Evolutionary conservation across 1,284 basidiomycete species (phyloP), one percentile per base, ranked within the genome.

Genomic region (Cryptococcus sp.): DNA sequence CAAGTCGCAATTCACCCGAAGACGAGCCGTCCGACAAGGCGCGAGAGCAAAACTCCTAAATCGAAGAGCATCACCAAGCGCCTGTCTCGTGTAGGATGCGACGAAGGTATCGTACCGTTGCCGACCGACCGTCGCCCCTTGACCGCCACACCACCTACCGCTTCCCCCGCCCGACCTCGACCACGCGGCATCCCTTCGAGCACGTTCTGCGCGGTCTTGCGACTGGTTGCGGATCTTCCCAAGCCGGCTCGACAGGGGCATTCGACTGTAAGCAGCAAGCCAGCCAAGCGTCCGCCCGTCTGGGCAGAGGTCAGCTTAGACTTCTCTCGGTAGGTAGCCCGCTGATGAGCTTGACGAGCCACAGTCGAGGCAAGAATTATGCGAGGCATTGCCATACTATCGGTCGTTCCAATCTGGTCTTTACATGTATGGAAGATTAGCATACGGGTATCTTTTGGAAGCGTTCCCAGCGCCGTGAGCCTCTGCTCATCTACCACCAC

Each of bases 361-460:
- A 42, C 52, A 74, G 72, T 66, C 71, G 3, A 65, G 75, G 13
- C 75, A 76, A 59, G 75, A 77, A 49, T 68, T 77, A 3, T 77
- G 75, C 57, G 75, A 77, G 57, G 65, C 73, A 15, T 58, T 77
- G 51, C 73, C 74, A 8, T 77, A 77, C 60, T 77, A 77, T 58
- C 68, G 75, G 30, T 67, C 74, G 2, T 77, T 71, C 57, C 75
- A 77, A 57, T 66, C 73, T 15, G 74, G 75, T 0, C 64, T 77
- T 57, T 75, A 77, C 60, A 72, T 72, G 72, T 57, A 56, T 49
- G 52, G 55, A 4, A 58, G 64, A 11, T 63, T 75, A 2, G 67
- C 72, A 3, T 75, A 65, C 60, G 74, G 74, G 3, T 77, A 77
- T 50, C 66, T 77, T 8, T 60, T 77, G 0, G 75, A 77, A 43